Percentiles rank a stretch among this genome's conserved stretches.
These are phyloP conservation scores for Aspergillus sp. DNA, from an alignment of 2,329 filamentous ascomycete genomes.

Conservation along the genomic window DNA sequence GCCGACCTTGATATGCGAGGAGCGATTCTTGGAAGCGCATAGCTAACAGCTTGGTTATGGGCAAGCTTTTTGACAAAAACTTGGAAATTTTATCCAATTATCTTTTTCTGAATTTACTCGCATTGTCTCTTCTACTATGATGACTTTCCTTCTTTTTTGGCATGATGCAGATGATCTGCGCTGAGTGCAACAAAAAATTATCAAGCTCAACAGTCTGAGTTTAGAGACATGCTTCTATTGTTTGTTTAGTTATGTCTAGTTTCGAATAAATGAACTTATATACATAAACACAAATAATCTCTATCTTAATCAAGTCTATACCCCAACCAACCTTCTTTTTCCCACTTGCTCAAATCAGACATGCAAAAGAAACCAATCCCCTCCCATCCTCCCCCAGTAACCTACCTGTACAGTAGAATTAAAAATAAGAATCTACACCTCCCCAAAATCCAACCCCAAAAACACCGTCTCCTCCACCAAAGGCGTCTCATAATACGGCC, in stretches of 20 bases:
- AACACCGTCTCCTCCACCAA: conserved; percentile 57
- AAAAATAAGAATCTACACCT: too few relatives aligned
- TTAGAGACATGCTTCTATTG: conserved; percentile 8
- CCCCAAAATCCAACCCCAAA: conserved; percentile 39
- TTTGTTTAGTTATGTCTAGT: too few relatives aligned
- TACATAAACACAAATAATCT: not conserved
- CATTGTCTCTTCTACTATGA: conserved; percentile 25
- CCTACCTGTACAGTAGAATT: not conserved
- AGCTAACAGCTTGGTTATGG: not conserved
- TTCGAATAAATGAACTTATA: not conserved
- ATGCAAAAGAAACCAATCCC: too few relatives aligned
- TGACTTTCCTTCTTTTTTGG: conserved; percentile 29
- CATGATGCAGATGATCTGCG: conserved; percentile 26
- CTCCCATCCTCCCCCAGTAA: too few relatives aligned
- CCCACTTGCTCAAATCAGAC: too few relatives aligned
- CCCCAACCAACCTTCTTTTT: too few relatives aligned
- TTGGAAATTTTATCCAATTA: not conserved
- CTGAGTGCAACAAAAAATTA: conserved; percentile 28
- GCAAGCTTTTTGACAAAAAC: not conserved
- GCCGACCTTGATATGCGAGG: not conserved
- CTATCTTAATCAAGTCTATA: too few relatives aligned
- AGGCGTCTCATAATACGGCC: conserved; percentile 59
- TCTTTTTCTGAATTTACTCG: not conserved
- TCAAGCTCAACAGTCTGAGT: conserved; percentile 41
- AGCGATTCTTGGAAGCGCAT: not conserved